Percentiles rank a stretch among this genome's conserved stretches.
Evolutionary conservation across 2,329 filamentous ascomycete species (phyloP).

Genomic region (Epichloe sp.): DNA sequence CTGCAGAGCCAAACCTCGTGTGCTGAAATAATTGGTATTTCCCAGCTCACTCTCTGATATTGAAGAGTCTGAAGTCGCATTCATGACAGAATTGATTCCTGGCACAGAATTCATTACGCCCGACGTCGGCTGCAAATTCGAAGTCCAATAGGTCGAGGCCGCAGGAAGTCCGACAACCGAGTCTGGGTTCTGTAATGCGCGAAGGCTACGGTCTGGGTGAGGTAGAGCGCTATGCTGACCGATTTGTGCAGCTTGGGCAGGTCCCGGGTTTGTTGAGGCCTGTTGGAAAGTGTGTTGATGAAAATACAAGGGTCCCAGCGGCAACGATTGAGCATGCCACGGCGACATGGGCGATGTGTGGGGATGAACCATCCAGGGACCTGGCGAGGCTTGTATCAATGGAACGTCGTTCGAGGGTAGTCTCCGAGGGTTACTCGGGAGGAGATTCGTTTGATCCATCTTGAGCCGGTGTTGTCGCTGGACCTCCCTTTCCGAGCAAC

Average conservation of each 20-base stretch:
- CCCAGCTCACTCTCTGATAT: not conserved
- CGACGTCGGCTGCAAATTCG: not conserved
- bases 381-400: constrained; percentile 13
- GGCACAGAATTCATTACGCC: not conserved
- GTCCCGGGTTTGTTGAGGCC: not conserved
- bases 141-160: not conserved
- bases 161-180: not conserved
- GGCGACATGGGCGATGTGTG: constrained; percentile 11
- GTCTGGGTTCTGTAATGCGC: not conserved
- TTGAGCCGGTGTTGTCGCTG: constrained; percentile 1
- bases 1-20: constrained; percentile 1
- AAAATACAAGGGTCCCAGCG: not conserved
- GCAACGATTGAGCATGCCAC: constrained; percentile 12
- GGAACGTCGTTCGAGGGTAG: constrained; percentile 14
- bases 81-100: not conserved
- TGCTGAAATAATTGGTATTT: not conserved
- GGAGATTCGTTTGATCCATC: constrained; percentile 18
- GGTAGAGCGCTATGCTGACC: constrained; percentile 3
- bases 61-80: not conserved
- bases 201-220: constrained; percentile 4
- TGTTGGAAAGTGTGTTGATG: not conserved
- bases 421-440: constrained; percentile 12
- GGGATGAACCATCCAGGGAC: constrained; percentile 13
- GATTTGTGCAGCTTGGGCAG: not conserved
- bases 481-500: not conserved